A percentile compares a stretch with the other conserved stretches of the same genome.
Evolutionary conservation across 176 grass and related monocot genomes (phyloP).

Genomic region (Paspalum vaginatum): DNA sequence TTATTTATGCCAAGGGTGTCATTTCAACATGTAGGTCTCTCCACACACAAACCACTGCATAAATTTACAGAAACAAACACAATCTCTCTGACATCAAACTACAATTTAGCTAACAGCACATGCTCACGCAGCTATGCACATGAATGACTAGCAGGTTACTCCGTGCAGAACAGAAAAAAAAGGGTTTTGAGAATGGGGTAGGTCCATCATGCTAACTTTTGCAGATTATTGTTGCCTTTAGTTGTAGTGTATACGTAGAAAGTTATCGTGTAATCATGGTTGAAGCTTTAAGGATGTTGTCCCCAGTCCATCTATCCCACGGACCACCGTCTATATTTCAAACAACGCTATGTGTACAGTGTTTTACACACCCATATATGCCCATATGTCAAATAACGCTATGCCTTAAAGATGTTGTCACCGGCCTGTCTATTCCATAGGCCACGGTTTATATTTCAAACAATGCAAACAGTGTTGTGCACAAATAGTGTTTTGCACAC

Average conservation of each 20-base stretch:
- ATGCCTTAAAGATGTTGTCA: too few relatives aligned
- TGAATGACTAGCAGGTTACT: not conserved
- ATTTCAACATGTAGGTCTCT: not conserved
- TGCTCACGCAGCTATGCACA: not conserved
- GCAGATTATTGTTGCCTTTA: not conserved
- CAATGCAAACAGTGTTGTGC: too few relatives aligned
- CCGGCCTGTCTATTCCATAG: too few relatives aligned
- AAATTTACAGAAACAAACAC: conserved; percentile 4
- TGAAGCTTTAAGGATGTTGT: conserved; percentile 11
- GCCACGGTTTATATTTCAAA: too few relatives aligned
- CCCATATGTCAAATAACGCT: too few relatives aligned
- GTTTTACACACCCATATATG: too few relatives aligned
- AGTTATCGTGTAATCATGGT: conserved; percentile 30
- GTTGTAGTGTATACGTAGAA: not conserved
- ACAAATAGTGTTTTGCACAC: too few relatives aligned
- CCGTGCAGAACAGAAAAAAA: not conserved
- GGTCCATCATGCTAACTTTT: conserved; percentile 7
- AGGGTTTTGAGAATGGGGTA: not conserved
- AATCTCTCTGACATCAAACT: not conserved
- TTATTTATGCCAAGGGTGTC: too few relatives aligned
- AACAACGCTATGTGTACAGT: too few relatives aligned
- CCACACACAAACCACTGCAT: not conserved
- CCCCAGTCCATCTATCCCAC: too few relatives aligned
- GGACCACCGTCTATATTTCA: too few relatives aligned
- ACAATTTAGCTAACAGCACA: not conserved